phyloP scores from a whole-genome alignment of 2,329 filamentous ascomycete genomes.

The Cytospora schulzeri region DNA sequence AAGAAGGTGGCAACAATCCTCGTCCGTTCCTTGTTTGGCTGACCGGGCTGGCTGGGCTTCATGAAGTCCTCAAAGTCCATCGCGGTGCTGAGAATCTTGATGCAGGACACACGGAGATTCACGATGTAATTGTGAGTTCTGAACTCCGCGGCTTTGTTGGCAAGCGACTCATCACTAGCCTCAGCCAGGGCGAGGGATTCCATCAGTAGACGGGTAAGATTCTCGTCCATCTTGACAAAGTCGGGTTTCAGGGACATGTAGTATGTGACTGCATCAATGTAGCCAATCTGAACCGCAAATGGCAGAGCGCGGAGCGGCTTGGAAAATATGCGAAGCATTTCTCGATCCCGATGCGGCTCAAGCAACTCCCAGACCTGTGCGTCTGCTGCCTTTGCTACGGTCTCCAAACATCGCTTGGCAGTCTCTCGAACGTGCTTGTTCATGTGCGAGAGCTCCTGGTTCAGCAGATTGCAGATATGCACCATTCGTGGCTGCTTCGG shows the following conservation, averaged over 20 bases:
- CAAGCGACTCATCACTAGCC: conserved; percentile 88
- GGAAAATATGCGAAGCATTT: conserved; percentile 90
- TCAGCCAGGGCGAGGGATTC: conserved; percentile 93
- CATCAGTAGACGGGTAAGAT: conserved; percentile 85
- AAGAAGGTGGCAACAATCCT: conserved; percentile 95
- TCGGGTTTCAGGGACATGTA: conserved; percentile 87
- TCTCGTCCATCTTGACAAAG: conserved; percentile 89
- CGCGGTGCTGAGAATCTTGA: conserved; percentile 88
- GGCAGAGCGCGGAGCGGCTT: conserved; percentile 92
- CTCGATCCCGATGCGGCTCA: conserved; percentile 83
- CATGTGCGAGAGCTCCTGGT: conserved; percentile 90
- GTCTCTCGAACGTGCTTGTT: conserved; percentile 92
- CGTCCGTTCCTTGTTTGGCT: conserved; percentile 65
- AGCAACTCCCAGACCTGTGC: conserved; percentile 87
- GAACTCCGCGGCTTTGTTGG: conserved; percentile 90
- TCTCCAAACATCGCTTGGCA: conserved; percentile 76
- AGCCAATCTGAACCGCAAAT: conserved; percentile 94
- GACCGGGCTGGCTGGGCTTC: conserved; percentile 52
- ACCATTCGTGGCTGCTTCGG: conserved; percentile 63
- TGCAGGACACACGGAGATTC: conserved; percentile 87
- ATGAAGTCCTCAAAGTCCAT: conserved; percentile 93
- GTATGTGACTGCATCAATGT: conserved; percentile 96
- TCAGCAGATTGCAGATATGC: conserved; percentile 80
- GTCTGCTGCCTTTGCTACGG: conserved; percentile 76
- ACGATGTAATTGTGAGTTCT: conserved; percentile 95